Percentiles rank a stretch among this genome's conserved stretches.
Conservation (phyloP, 768 basidiomycete genomes). For the Kwoniella sp. region DNA sequence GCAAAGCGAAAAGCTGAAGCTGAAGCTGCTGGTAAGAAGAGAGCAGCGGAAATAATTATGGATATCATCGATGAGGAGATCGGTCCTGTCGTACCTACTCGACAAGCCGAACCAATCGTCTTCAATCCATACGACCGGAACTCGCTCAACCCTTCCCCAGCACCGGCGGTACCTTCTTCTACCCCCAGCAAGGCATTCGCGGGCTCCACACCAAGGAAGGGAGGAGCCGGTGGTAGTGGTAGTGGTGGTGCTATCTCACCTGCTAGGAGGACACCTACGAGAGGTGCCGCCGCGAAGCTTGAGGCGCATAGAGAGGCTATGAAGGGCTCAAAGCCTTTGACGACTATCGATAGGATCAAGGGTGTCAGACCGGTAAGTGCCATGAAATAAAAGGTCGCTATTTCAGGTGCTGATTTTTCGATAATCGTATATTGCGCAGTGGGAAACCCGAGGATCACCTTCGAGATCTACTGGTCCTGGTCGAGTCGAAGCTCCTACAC, state of each 20-base stretch:
- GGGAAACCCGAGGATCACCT: slow-evolving; percentile 7
- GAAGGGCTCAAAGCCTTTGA: slow-evolving; percentile 22
- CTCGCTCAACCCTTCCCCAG: slow-evolving; percentile 12
- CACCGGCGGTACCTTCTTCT: slow-evolving; percentile 19
- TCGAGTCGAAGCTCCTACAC: slow-evolving; percentile 1
- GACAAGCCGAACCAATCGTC: slow-evolving; percentile 27
- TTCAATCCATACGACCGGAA: slow-evolving; percentile 45
- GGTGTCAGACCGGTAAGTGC: slow-evolving; percentile 28
- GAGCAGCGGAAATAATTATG: slow-evolving; percentile 44
- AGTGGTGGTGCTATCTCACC: slow-evolving; percentile 18
- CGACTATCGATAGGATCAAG: slow-evolving; percentile 30
- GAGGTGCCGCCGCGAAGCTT: slow-evolving; percentile 48
- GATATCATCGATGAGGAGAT: slow-evolving; percentile 41
- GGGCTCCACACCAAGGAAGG: slow-evolving; percentile 26
- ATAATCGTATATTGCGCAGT: too few relatives aligned
- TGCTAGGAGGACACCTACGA: slow-evolving; percentile 27
- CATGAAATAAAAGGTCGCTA: too few relatives aligned
- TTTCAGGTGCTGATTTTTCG: too few relatives aligned
- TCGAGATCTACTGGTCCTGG: background rate
- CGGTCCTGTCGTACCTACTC: slow-evolving; percentile 19
- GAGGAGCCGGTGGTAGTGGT: too few relatives aligned
- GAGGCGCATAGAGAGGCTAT: slow-evolving; percentile 30
- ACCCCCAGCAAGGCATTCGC: slow-evolving; percentile 7
- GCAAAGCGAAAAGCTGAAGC: slow-evolving; percentile 21
- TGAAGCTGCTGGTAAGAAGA: slow-evolving; percentile 30